Base-by-base conservation (phyloP, 1,284 basidiomycete genomes). In the Cutaneotrichosporon spelunceum region DNA sequence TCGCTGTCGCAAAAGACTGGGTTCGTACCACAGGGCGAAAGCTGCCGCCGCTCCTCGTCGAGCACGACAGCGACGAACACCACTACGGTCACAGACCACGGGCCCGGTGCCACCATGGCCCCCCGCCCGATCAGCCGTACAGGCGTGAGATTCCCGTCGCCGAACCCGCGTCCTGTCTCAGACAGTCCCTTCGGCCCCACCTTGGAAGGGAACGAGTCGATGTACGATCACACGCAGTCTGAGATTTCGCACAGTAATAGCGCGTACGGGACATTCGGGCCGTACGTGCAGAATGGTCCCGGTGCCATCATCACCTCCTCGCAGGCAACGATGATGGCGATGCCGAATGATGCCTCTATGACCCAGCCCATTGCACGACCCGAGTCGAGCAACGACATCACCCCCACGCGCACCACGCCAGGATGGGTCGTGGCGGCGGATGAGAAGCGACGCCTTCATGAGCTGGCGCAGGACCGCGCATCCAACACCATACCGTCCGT, bases 401-500 rank as follows among this genome's bases (percentile, higher is more conserved):
- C 52, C n/a, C 52, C 52, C 13, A 36, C 52, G 2, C 52, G 52
- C 3, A 10, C 52, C 16, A n/a, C 26, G 7, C 10, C 47, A 2
- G 21, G 14, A 6, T 53, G 23, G 45, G 48, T 54, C 2, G 71
- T 73, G 5, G 73, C 77, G 9, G 77, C 76, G 42, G 65, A 72
- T 36, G 78, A 79, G 56, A 79, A 80, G 58, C 73, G 83, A 3
- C 80, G 83, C 30, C 73, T 91, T 21, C 93, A 84, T 75, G 82
- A 87, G 59, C 74, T 84, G 53, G 90, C 90, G 0, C 82, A 84
- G 62, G 82, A 80, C 1, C 82, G 81, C 56, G 89, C 88, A 6
- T 84, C 86, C 59, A 79, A 78, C 54, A 72, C 71, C 11, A 19
- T 52, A 14, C 48, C 54, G 8, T 21, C 16, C 33, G 59, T 54